Evolutionary conservation across 768 basidiomycete genomes (phyloP), one percentile per base, ranked within the genome.

Genomic region (Galerina marginata): DNA sequence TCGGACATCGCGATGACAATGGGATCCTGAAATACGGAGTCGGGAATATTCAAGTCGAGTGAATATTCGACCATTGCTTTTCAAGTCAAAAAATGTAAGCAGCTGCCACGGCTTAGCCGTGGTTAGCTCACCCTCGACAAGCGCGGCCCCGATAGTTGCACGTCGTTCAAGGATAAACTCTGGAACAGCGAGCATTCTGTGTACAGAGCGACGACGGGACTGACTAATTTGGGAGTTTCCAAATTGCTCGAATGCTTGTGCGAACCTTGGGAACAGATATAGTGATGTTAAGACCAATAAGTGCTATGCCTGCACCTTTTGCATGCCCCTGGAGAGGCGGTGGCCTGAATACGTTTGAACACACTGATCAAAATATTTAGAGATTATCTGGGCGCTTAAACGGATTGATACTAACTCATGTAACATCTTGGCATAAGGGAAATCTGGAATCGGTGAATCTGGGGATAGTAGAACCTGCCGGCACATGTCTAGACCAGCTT

Each of bases 381-480:
- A 46, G 26, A 23, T 12, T 47, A 1, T 9, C 4, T 11, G 12
- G 45, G 33, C 10, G 15, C 4, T 14, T 11, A 49, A 25, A 2
- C 23, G 6, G 33, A 37, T 9, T 26, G 11, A 45, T n/a, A 48
- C 56, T 46, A 52, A 70, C 69, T 68, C 63, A 36, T 68, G 58
- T 5, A 68, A 59, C 67, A 70, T 70, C 12, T 40, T 40, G 9
- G 67, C 69, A 38, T 68, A 62, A 5, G 67, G 61, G 48, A 60
- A 56, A 4, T 15, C 49, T 14, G 63, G 57, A 9, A 36, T 14
- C 5, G 49, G 46, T 14, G 48, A 40, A 42, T 65, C 55, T 33
- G 63, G 26, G 3, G 68, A 47, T 10, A 62, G 20, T 20, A 20
- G 20, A 20, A 20, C 61, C 11, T 57, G 43, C 6, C 56, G 50